Conservation (phyloP, 1,139 yeast species). For the Arxiozyma heterogenica region DNA sequence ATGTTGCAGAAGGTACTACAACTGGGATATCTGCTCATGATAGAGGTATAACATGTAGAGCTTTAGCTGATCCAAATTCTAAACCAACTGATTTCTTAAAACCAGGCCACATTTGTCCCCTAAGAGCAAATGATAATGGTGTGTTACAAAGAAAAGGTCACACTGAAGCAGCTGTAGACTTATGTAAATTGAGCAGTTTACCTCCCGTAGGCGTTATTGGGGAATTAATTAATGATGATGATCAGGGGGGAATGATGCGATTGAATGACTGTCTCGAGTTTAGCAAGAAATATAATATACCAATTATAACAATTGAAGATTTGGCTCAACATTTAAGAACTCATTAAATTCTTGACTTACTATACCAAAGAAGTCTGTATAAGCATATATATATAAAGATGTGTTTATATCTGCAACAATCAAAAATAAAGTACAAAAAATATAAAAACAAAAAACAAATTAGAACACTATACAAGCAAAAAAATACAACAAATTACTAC, state of each 20-base stretch:
- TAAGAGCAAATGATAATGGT: slow-evolving; percentile 84
- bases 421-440: too few species aligned
- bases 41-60: slow-evolving; percentile 72
- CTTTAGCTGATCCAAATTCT: slow-evolving; percentile 54
- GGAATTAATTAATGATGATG: slow-evolving; percentile 88
- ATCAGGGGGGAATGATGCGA: slow-evolving; percentile 94
- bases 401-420: background rate
- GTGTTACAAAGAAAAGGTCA: slow-evolving; percentile 84
- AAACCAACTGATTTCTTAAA: slow-evolving; percentile 61
- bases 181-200: slow-evolving; percentile 67
- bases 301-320: slow-evolving; percentile 74
- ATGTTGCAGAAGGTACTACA: slow-evolving; percentile 78
- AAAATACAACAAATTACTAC: too few species aligned
- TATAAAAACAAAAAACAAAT: too few species aligned
- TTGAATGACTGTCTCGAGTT: slow-evolving; percentile 75
- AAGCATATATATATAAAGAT: background rate
- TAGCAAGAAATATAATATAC: slow-evolving; percentile 52
- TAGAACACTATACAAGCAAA: too few species aligned
- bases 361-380: background rate
- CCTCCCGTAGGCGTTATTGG: slow-evolving; percentile 89
- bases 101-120: slow-evolving; percentile 92
- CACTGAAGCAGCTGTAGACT: slow-evolving; percentile 93
- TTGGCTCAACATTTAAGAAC: slow-evolving; percentile 46
- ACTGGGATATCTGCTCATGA: slow-evolving; percentile 96
- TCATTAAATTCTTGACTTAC: background rate